phyloP scores from a whole-genome alignment of 345 rosid genomes.

The Heritiera fomes region DNA sequence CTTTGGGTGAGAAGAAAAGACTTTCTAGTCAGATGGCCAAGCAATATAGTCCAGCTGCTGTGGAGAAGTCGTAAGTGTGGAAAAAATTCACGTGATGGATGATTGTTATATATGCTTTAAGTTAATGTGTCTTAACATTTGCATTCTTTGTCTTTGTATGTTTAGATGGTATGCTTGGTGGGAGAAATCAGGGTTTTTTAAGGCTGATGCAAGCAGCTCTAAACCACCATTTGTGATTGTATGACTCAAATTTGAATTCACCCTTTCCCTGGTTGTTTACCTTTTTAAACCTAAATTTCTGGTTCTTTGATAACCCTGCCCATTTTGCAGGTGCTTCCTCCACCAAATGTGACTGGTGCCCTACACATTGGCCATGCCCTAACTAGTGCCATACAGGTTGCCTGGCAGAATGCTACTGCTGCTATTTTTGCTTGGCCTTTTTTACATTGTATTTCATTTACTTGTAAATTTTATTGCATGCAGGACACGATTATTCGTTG shows the following conservation, averaged over 20 bases:
- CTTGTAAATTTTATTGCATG: slow-evolving; percentile 5
- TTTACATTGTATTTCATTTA: slow-evolving; percentile 7
- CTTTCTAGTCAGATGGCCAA: slow-evolving; percentile 87
- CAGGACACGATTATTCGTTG: slow-evolving; percentile 94
- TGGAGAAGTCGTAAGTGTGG: slow-evolving; percentile 77
- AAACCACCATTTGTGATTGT: slow-evolving; percentile 80
- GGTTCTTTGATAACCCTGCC: slow-evolving; percentile 10
- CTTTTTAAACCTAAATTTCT: background rate
- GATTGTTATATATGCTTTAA: background rate
- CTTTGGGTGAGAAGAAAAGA: slow-evolving; percentile 68
- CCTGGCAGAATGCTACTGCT: slow-evolving; percentile 10
- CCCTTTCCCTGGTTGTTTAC: background rate
- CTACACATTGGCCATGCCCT: slow-evolving; percentile 97
- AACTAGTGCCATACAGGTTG: slow-evolving; percentile 81
- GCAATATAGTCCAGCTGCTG: slow-evolving; percentile 73
- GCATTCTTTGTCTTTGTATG: slow-evolving; percentile 19
- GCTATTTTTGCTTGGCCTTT: slow-evolving; percentile 6
- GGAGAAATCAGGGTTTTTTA: slow-evolving; percentile 73
- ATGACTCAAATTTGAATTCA: slow-evolving; percentile 31
- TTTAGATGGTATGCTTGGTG: slow-evolving; percentile 94
- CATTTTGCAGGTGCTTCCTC: slow-evolving; percentile 80
- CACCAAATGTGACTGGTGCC: slow-evolving; percentile 98
- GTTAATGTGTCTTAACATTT: slow-evolving; percentile 8
- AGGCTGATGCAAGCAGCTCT: slow-evolving; percentile 71
- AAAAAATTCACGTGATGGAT: background rate